Percentiles rank a stretch among this genome's conserved stretches.
phyloP scores from a whole-genome alignment of 1,139 yeast genomes.

The Pichia sp. region DNA sequence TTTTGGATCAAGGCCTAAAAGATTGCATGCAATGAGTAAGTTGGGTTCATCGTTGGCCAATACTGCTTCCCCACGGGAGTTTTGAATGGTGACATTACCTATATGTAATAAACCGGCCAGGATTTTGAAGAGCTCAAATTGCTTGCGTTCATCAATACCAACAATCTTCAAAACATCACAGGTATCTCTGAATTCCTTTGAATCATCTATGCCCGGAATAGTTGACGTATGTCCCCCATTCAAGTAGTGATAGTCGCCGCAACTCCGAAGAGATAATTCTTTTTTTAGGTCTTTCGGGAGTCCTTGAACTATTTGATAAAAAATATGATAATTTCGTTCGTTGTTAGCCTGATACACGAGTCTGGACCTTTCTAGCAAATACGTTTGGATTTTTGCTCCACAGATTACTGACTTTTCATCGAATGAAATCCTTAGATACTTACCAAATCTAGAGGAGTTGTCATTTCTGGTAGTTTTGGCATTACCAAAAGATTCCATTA shows the following conservation, averaged over 20 bases:
- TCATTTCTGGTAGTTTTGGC: constrained; percentile 97
- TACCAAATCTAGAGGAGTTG: constrained; percentile 95
- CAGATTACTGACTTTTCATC: constrained; percentile 71
- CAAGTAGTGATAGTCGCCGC: constrained; percentile 71
- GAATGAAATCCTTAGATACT: constrained; percentile 86
- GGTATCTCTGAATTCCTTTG: constrained; percentile 68
- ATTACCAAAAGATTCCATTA: constrained; percentile 98
- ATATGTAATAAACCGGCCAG: constrained; percentile 92
- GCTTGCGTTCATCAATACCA: constrained; percentile 61
- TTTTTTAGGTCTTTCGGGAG: constrained; percentile 55
- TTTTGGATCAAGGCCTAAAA: constrained; percentile 72
- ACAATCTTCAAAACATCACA: constrained; percentile 71
- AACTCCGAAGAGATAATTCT: constrained; percentile 55
- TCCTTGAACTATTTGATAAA: constrained; percentile 86
- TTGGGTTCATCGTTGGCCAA: constrained; percentile 81
- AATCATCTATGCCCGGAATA: constrained; percentile 79
- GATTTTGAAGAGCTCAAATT: constrained; percentile 65
- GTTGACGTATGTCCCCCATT: constrained; percentile 80
- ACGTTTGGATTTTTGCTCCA: constrained; percentile 92
- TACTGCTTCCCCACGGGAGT: constrained; percentile 79
- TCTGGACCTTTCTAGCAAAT: constrained; percentile 87
- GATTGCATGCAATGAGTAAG: constrained; percentile 73
- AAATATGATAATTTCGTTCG: constrained; percentile 95
- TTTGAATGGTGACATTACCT: constrained; percentile 85
- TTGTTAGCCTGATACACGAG: constrained; percentile 83